Evolutionary conservation across 2,329 filamentous ascomycete genomes (phyloP).

Genomic region (Phoma herbarum): DNA sequence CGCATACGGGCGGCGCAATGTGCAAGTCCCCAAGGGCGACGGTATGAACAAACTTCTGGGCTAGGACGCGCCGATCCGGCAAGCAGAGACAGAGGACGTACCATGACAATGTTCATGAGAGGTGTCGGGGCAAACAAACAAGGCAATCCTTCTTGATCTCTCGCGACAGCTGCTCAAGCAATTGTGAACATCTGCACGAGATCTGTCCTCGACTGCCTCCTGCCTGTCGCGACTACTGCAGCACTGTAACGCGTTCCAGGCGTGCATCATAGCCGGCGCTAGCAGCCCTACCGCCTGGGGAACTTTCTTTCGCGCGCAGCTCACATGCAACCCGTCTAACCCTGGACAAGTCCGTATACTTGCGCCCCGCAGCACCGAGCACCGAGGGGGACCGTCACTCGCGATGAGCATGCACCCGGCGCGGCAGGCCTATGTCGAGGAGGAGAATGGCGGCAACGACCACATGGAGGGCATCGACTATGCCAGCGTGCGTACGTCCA

Average conservation of each 20-base stretch:
- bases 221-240: constrained; percentile 12
- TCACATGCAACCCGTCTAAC: no score
- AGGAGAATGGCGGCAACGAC: constrained; percentile 69
- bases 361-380: no score
- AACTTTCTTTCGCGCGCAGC: constrained; percentile 33
- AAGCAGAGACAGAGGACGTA: constrained; percentile 35
- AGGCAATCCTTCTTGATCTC: neutral
- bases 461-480: constrained; percentile 67
- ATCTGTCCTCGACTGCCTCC: neutral
- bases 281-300: constrained; percentile 41
- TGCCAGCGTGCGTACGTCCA: constrained; percentile 68
- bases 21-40: constrained; percentile 12
- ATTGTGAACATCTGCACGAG: neutral
- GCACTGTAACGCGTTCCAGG: constrained; percentile 8
- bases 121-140: neutral
- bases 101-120: constrained; percentile 31
- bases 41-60: constrained; percentile 37
- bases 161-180: neutral
- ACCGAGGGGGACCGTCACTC: constrained; percentile 23
- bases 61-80: constrained; percentile 43
- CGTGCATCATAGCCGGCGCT: constrained; percentile 27
- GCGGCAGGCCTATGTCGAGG: constrained; percentile 93
- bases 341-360: no score
- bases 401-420: constrained; percentile 78
- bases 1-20: constrained; percentile 35